Base-by-base conservation (phyloP, 371 early-diverging fungal species). In the Capillidium heterosporum region DNA sequence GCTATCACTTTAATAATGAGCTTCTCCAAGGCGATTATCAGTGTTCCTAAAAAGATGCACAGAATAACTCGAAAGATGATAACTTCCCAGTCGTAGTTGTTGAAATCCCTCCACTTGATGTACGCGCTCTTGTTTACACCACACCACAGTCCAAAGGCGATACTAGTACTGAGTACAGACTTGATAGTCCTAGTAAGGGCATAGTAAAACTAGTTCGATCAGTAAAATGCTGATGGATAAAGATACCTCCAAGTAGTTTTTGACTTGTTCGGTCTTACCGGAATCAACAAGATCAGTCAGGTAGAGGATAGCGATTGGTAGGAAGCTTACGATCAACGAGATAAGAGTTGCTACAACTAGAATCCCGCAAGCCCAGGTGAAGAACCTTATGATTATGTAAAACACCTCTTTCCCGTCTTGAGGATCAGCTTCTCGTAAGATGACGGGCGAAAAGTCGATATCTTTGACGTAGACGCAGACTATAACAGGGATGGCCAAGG, bases 11-110 rank as follows among this genome's bases (percentile, higher is more conserved):
- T 40, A 8, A 54, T 15, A 7, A 54, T 13, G 13, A 54, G 40
- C 29, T 42, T 54, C 32, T 54, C 55, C 2, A 54, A 19, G 13
- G 55, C 21, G 26, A 54, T 54, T 1, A 54, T 32, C 11, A 54
- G 43, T 15, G 55, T 19, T 13, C 21, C n/a, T 7, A 32, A n/a
- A 26, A 54, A 31, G 26, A 54, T 41, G 42, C 42, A 54, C 7
- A 54, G 42, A 8, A 42, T n/a, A 41, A 54, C 26, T 17, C 24
- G 39, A 42, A 24, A 54, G 11, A 35, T 31, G n/a, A 54, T 27
- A 5, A 41, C 19, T 27, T 15, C 21, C 13, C 24, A 5, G 27
- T 41, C 42, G 4, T 42, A 24, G 2, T n/a, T 7, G 8, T 15
- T 13, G 15, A n/a, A 41, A 2, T 21, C 13, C 17, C 7, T 3